Evolutionary conservation across 257 asterid genomes (phyloP).

Genomic region (Penstemon barbatus): DNA sequence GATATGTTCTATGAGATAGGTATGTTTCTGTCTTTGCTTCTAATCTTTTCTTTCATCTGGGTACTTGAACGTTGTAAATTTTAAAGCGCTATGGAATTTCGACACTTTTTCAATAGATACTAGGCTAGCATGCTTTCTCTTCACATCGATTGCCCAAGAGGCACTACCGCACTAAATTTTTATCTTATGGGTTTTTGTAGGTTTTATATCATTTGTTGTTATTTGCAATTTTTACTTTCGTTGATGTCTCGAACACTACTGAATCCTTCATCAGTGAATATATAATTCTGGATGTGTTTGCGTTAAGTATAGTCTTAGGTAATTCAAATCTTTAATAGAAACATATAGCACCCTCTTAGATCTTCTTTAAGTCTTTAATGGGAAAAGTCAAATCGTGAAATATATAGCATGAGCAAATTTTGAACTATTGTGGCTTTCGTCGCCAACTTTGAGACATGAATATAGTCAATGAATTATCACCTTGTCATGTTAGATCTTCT

Average conservation of each 20-base stretch:
- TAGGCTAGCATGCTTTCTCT: neutral
- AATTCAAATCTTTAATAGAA: constrained; percentile 1
- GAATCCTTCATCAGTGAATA: neutral
- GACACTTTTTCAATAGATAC: neutral
- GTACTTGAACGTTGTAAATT: constrained; percentile 12
- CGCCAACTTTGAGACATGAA: neutral
- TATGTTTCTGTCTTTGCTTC: constrained; percentile 27
- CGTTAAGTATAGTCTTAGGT: constrained; percentile 8
- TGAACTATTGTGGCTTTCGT: neutral
- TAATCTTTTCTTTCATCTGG: neutral
- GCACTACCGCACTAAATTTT: neutral
- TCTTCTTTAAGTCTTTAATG: neutral
- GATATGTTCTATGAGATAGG: constrained; percentile 79
- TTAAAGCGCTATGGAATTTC: neutral
- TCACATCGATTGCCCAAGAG: neutral
- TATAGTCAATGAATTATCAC: neutral
- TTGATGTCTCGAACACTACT: neutral
- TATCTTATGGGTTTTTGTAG: neutral
- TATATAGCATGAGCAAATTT: constrained; percentile 1
- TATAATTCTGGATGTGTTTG: neutral
- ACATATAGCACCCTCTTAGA: constrained; percentile 3
- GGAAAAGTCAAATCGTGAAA: constrained; percentile 4
- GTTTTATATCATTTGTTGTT: neutral
- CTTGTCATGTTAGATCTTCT: neutral
- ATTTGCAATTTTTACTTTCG: neutral